Conservation (phyloP, 805 yeast species). For the Pichia gijzeniarum region DNA sequence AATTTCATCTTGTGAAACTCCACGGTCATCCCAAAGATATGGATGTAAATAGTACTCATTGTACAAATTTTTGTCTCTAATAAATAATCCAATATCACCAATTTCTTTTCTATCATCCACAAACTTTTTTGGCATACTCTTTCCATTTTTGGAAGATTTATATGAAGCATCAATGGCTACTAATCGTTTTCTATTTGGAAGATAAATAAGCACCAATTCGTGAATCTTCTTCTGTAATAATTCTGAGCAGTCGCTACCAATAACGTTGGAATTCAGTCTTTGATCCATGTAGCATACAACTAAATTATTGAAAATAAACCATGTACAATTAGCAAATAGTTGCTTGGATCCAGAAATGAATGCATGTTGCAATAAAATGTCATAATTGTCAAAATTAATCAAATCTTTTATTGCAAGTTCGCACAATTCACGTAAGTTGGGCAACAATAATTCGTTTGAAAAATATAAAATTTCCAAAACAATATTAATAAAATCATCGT, state of each 20-base stretch:
- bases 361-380: conserved; percentile 49
- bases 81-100: conserved; percentile 28
- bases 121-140: background rate
- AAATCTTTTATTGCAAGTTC: conserved; percentile 55
- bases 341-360: conserved; percentile 44
- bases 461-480: conserved; percentile 53
- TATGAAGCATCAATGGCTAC: conserved; percentile 24
- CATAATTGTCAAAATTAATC: conserved; percentile 53
- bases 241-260: conserved; percentile 6
- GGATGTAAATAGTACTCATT: conserved; percentile 38
- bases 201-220: conserved; percentile 27
- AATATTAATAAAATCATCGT: conserved; percentile 41
- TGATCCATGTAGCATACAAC: conserved; percentile 51
- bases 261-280: conserved; percentile 19
- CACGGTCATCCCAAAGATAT: conserved; percentile 24
- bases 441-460: conserved; percentile 57
- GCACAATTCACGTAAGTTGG: conserved; percentile 52
- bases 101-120: background rate
- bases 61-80: conserved; percentile 30
- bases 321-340: conserved; percentile 53
- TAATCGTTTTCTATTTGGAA: conserved; percentile 14
- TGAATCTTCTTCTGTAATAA: conserved; percentile 11
- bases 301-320: conserved; percentile 62
- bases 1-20: conserved; percentile 15
- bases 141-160: conserved; percentile 23